Percentiles rank a stretch among this genome's conserved stretches.
Evolutionary conservation across 2,329 filamentous ascomycete genomes (phyloP).

Genomic region (Trichophyton schoenleinii): DNA sequence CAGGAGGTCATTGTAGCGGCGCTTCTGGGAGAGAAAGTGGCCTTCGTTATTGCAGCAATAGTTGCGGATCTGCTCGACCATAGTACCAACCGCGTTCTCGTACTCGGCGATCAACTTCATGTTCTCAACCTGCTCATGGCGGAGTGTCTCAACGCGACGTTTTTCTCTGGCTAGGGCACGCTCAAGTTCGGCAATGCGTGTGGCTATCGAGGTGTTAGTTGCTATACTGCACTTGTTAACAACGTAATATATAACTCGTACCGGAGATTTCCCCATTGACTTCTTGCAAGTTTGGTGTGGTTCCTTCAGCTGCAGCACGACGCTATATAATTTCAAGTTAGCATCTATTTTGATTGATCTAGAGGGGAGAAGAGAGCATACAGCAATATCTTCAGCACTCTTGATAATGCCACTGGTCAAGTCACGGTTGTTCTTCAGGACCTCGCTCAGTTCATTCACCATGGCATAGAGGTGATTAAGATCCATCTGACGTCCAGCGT

Average conservation of each 20-base stretch:
- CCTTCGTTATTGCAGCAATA: slow-evolving; percentile 40
- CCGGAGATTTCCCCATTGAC: slow-evolving; percentile 33
- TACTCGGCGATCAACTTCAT: slow-evolving; percentile 37
- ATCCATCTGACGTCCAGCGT: slow-evolving; percentile 41
- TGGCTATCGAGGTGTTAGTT: slow-evolving; percentile 20
- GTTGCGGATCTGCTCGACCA: slow-evolving; percentile 40
- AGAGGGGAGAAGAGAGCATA: slow-evolving; percentile 17
- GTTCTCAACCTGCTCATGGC: slow-evolving; percentile 37
- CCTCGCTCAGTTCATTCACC: slow-evolving; percentile 38
- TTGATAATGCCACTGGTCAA: slow-evolving; percentile 38
- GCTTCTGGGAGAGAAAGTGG: slow-evolving; percentile 35
- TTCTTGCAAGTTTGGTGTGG: slow-evolving; percentile 30
- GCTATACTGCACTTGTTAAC: neutral
- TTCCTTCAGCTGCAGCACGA: slow-evolving; percentile 31
- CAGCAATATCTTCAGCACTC: slow-evolving; percentile 39
- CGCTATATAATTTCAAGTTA: slow-evolving; percentile 22
- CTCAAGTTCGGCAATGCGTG: slow-evolving; percentile 38
- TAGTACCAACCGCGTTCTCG: slow-evolving; percentile 34
- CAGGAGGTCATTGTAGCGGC: slow-evolving; percentile 39
- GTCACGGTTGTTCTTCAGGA: slow-evolving; percentile 39
- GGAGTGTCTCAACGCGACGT: slow-evolving; percentile 30
- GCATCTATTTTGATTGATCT: neutral
- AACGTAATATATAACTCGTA: slow-evolving; percentile 15
- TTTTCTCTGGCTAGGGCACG: slow-evolving; percentile 36
- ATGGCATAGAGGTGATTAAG: slow-evolving; percentile 40